Base-by-base conservation (phyloP, 2,329 filamentous ascomycete species). In the Apiospora kogelbergensis region DNA sequence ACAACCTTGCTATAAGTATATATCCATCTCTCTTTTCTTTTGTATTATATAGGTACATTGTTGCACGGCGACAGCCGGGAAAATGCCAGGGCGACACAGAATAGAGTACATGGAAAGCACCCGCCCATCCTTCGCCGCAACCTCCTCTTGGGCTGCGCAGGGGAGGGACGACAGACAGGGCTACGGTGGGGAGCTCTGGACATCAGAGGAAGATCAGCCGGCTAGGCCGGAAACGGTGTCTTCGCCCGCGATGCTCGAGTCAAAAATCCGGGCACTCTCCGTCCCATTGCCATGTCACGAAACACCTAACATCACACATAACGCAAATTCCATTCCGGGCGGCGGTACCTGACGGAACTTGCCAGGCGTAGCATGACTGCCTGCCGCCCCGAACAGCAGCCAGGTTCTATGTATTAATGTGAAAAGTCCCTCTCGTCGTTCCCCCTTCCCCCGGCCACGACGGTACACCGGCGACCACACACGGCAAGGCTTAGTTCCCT, bases 261-360 rank as follows among this genome's bases (percentile, higher is more conserved):
- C 53, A 60, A 60, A 60, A 33, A 60, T 60, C 53, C 30, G 53
- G 53, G 53, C 30, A 60, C 30, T 37, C 33, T 60, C 53, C 53
- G 53, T 37, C 53, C 48, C 17, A 48, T 48, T 60, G 53, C n/a
- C 53, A 60, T 37, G 53, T 60, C 53, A 60, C 53, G 53, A 60
- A 60, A 60, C 53, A 37, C 30, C 53, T 60, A 37, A 37, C 53
- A 37, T 17, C 26, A 60, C 53, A 30, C 53, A n/a, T 5, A 37
- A 37, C 20, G 17, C 24, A 24, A 10, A 48, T 37, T 26, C 24
- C 6, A 15, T 53, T 15, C 10, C 22, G 45, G 45, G 17, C n/a
- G n/a, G n/a, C 7, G 37, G 20, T n/a, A 37, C 20, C 26, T 37
- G 30, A 60, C 53, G 53, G 53, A 60, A 60, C 26, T 60, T 60